Evolutionary conservation across 1,284 basidiomycete genomes (phyloP).

Genomic region (Rhodotorula sp.): DNA sequence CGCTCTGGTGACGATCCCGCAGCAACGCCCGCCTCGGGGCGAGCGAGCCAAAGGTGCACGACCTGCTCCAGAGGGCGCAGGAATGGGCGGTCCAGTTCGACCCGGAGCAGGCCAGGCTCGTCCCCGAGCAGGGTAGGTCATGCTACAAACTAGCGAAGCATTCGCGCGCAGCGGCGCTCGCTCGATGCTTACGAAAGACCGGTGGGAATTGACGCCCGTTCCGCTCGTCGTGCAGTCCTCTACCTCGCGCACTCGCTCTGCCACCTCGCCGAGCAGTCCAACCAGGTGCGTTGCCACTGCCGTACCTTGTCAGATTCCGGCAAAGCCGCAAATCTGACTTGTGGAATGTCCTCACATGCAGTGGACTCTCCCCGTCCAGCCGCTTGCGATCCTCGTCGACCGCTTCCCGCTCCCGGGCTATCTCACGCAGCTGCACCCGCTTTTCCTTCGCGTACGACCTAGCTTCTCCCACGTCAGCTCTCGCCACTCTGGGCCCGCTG

Average conservation of each 20-base stretch:
- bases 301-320: constrained; percentile 27
- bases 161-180: background rate
- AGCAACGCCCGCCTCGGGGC: constrained; percentile 52
- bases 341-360: constrained; percentile 36
- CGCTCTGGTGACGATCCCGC: too few species aligned
- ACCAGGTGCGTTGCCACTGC: constrained; percentile 55
- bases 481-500: background rate
- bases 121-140: constrained; percentile 66
- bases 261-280: constrained; percentile 50
- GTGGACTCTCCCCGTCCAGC: constrained; percentile 60
- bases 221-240: constrained; percentile 48
- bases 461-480: background rate
- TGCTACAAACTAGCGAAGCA: background rate
- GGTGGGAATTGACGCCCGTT: constrained; percentile 4
- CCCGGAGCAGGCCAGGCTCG: constrained; percentile 63
- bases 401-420: constrained; percentile 62
- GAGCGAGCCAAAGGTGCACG: constrained; percentile 57
- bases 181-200: background rate
- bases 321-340: too few species aligned
- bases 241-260: constrained; percentile 59
- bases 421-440: constrained; percentile 68
- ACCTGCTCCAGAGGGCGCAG: constrained; percentile 56
- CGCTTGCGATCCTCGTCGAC: constrained; percentile 62
- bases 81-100: constrained; percentile 63
- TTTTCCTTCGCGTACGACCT: constrained; percentile 56